Conservation (phyloP, 257 asterid genomes). For the Anisodus tanguticus region DNA sequence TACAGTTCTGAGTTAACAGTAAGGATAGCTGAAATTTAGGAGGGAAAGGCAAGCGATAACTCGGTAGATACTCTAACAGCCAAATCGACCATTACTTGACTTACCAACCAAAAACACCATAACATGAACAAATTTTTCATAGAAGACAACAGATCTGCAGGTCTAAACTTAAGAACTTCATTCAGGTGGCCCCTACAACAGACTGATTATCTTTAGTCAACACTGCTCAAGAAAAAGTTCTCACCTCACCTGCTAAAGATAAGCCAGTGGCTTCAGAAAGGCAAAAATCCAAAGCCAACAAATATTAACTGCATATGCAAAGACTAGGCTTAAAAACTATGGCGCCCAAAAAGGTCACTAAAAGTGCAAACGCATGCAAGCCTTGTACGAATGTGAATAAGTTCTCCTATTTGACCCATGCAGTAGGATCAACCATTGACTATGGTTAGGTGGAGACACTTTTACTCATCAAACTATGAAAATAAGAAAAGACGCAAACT, state of each 20-base stretch:
- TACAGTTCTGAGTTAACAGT: neutral
- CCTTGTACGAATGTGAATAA: neutral
- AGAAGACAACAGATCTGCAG: neutral
- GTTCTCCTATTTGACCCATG: neutral
- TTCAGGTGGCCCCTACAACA: conserved; percentile 24
- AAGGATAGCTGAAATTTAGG: neutral
- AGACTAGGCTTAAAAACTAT: neutral
- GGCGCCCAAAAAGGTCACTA: conserved; percentile 18
- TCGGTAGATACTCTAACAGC: conserved; percentile 2
- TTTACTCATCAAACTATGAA: neutral
- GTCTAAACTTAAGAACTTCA: neutral
- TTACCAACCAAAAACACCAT: neutral
- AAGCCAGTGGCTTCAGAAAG: conserved; percentile 11
- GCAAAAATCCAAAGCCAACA: conserved; percentile 7
- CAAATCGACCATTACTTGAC: neutral
- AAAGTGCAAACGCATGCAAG: neutral
- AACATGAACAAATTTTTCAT: neutral
- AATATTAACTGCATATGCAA: neutral
- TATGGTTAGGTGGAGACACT: neutral
- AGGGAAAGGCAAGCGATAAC: neutral
- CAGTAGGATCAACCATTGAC: conserved; percentile 1
- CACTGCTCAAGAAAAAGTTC: conserved; percentile 9
- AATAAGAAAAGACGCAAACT: neutral
- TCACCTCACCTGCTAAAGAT: neutral
- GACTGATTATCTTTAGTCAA: neutral